Evolutionary conservation across 805 yeast species (phyloP), one percentile per base, ranked within the genome.

Genomic region (Millerozyma miso): DNA sequence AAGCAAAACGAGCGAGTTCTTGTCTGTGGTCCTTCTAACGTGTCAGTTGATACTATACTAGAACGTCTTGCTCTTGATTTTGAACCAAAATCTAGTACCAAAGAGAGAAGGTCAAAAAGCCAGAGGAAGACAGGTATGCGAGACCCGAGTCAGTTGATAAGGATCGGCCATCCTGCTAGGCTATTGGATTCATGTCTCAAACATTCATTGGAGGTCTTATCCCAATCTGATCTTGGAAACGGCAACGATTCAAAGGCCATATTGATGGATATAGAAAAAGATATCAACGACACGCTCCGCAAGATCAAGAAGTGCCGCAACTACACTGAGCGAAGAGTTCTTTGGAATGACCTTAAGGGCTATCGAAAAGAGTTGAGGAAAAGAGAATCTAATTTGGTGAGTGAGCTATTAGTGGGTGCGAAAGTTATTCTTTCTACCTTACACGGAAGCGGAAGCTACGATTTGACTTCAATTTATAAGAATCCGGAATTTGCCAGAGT

Each of bases 151-250:
- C 58, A 77, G 43, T 62, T 93, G n/a, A 69, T 91, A 8, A 73
- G 99, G 54, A 75, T 91, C 31, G 99, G 98, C 0, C 97, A 93
- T 60, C 98, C 98, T 0, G 96, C 97, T 1, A 75, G 97, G 43
- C 69, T 91, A 12, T 59, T 88, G 14, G 75, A 76, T 0, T 54
- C 73, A 0, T 83, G 81, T 42, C 61, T 82, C 29, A 69, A 76
- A 17, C 95, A 88, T 58, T 87, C 96, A 0, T 62, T 90, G 18
- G 97, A 90, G 51, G 65, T 85, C 15, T 67, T 87, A 1, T 75
- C 87, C 6, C 81, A 79, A 48, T 69, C 60, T 1, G 73, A 78
- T 19, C 80, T 78, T 42, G 72, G 77, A 3, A 85, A 83, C 0
- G 31, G 38, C 4, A 41, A 36, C 12, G 64, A 59, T 33, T 47